Evolutionary conservation across 768 basidiomycete genomes (phyloP).

Genomic region (Pleurotus eryngii): DNA sequence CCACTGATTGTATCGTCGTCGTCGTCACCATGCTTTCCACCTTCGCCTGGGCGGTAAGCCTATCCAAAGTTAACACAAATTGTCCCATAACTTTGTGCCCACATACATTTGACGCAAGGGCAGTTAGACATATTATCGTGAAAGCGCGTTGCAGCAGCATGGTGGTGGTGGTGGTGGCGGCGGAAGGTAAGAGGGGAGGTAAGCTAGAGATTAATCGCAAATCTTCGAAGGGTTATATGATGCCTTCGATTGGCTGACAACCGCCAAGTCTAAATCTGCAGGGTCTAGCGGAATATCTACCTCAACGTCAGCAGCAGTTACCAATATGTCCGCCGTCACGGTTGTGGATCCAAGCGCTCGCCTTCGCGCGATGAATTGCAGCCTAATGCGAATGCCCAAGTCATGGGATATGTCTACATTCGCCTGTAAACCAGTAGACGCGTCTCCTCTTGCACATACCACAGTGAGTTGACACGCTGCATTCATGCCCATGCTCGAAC

Average conservation of each 20-base stretch:
- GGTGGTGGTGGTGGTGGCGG: background rate
- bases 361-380: too few relatives aligned
- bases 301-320: background rate
- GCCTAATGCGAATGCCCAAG: too few relatives aligned
- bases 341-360: too few relatives aligned
- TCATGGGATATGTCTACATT: too few relatives aligned
- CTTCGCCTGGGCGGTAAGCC: background rate
- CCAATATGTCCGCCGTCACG: too few relatives aligned
- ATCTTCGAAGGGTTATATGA: constrained; percentile 3
- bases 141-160: constrained; percentile 1
- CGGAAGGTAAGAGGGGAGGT: background rate
- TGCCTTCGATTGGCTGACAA: background rate
- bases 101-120: constrained; percentile 1
- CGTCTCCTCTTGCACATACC: too few relatives aligned
- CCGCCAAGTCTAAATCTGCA: constrained; percentile 2
- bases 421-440: too few relatives aligned
- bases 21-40: background rate
- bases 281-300: constrained; percentile 3
- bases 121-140: constrained; percentile 3
- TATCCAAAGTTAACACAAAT: background rate
- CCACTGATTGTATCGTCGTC: background rate
- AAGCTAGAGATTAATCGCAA: background rate
- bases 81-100: background rate
- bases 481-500: background rate
- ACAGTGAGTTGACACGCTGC: too few relatives aligned